Percentiles rank a stretch among this genome's conserved stretches.
These are phyloP conservation scores for Piper longum DNA, from an alignment of 164 flowering plant genomes.

Conservation along the genomic window DNA sequence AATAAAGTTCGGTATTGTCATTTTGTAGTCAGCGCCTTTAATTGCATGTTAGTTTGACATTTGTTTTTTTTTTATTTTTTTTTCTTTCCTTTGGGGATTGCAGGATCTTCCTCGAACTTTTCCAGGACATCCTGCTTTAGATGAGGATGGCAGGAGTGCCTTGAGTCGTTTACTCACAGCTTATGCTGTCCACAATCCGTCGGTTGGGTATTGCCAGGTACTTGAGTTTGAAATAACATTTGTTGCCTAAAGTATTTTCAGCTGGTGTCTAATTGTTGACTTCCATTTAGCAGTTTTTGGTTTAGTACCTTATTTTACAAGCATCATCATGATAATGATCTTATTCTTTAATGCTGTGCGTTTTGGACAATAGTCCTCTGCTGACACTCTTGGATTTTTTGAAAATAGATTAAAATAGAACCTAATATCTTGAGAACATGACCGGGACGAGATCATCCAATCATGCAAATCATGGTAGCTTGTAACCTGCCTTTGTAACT, in stretches of 20 bases:
- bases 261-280: neutral
- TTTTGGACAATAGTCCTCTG: too few relatives aligned
- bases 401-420: too few relatives aligned
- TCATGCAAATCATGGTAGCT: too few relatives aligned
- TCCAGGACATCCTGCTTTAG: constrained; percentile 98
- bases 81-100: neutral
- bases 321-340: too few relatives aligned
- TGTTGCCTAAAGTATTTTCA: neutral
- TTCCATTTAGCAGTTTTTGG: neutral
- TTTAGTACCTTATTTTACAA: too few relatives aligned
- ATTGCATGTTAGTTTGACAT: neutral
- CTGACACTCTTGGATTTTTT: too few relatives aligned
- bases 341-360: too few relatives aligned
- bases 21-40: neutral
- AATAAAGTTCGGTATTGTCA: neutral
- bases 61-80: neutral
- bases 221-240: neutral
- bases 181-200: constrained; percentile 93
- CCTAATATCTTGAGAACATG: too few relatives aligned
- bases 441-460: too few relatives aligned
- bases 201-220: constrained; percentile 99
- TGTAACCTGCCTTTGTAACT: too few relatives aligned
- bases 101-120: constrained; percentile 98
- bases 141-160: constrained; percentile 94
- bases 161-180: constrained; percentile 92